Evolutionary conservation across 768 basidiomycete species (phyloP).

Genomic region (Podaxis mareebaensis): DNA sequence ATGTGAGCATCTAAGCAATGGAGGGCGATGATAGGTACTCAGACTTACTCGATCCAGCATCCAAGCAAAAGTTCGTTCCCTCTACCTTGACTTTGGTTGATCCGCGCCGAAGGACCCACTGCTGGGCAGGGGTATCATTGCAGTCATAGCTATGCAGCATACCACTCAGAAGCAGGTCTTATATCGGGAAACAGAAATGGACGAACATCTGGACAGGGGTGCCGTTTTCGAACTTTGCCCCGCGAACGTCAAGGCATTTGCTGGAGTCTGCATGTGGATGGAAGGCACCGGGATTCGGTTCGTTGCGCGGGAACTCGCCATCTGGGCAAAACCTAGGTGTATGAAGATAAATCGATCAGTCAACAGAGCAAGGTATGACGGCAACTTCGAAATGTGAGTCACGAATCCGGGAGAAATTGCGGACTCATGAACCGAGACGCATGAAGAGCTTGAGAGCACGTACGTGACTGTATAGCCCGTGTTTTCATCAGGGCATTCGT

Average conservation of each 20-base stretch:
- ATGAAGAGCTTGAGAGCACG: not conserved
- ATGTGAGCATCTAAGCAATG: not conserved
- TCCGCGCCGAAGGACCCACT: conserved; percentile 22
- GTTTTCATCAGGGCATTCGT: conserved; percentile 21
- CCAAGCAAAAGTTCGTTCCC: conserved; percentile 26
- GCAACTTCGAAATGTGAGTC: too few species aligned
- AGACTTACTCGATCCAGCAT: conserved; percentile 20
- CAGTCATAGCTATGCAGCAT: conserved; percentile 23
- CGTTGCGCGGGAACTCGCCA: not conserved
- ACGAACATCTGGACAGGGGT: conserved; percentile 36
- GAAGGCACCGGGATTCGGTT: not conserved
- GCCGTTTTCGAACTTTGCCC: conserved; percentile 28
- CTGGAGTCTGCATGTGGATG: not conserved
- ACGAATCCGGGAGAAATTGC: too few species aligned
- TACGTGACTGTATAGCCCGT: conserved; percentile 29
- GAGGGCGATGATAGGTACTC: too few species aligned
- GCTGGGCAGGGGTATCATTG: conserved; percentile 24
- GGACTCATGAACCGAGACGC: too few species aligned
- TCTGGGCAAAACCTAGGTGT: not conserved
- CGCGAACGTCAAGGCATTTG: conserved; percentile 37
- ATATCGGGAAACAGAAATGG: not conserved
- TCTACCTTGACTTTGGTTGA: conserved; percentile 21
- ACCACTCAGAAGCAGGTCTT: not conserved
- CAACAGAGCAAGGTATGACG: not conserved
- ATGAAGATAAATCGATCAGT: not conserved